Evolutionary conservation across 2,329 filamentous ascomycete genomes (phyloP).

Genomic region (Apiospora sp.): DNA sequence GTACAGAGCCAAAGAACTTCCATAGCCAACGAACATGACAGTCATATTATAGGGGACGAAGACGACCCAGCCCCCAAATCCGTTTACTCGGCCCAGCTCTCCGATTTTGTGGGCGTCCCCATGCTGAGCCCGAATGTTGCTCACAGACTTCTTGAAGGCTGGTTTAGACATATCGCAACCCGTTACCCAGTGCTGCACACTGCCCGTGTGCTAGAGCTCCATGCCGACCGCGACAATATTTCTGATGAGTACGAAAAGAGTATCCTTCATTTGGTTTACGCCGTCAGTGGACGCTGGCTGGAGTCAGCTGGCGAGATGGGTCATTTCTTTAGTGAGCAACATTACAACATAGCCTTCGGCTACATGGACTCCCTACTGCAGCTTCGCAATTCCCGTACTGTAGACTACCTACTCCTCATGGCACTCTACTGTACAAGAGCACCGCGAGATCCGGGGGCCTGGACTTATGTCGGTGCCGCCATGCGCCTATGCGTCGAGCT

Average conservation of each 20-base stretch:
- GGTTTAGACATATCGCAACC: constrained; percentile 42
- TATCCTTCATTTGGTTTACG: constrained; percentile 41
- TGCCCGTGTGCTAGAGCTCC: constrained; percentile 36
- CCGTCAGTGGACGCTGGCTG: constrained; percentile 42
- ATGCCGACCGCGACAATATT: constrained; percentile 38
- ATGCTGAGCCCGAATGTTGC: constrained; percentile 39
- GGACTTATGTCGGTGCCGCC: constrained; percentile 41
- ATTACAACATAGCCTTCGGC: constrained; percentile 40
- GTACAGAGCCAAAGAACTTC: constrained; percentile 38
- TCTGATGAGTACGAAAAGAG: constrained; percentile 38
- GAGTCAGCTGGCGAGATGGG: constrained; percentile 42
- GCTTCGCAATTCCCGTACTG: constrained; percentile 38
- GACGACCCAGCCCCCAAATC: constrained; percentile 42
- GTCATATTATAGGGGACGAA: constrained; percentile 28
- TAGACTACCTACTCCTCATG: constrained; percentile 42
- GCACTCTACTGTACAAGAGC: constrained; percentile 43
- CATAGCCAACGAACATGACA: constrained; percentile 19
- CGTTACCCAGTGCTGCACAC: constrained; percentile 40
- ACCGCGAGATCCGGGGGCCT: constrained; percentile 40
- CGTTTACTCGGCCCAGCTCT: constrained; percentile 35
- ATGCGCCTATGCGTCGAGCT: constrained; percentile 41
- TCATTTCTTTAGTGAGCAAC: constrained; percentile 42
- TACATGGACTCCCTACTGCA: constrained; percentile 39
- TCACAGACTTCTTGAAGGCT: constrained; percentile 38
- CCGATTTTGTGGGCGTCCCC: constrained; percentile 38